phyloP scores from a whole-genome alignment of 495 filamentous ascomycete species.

The Neurospora sp. region DNA sequence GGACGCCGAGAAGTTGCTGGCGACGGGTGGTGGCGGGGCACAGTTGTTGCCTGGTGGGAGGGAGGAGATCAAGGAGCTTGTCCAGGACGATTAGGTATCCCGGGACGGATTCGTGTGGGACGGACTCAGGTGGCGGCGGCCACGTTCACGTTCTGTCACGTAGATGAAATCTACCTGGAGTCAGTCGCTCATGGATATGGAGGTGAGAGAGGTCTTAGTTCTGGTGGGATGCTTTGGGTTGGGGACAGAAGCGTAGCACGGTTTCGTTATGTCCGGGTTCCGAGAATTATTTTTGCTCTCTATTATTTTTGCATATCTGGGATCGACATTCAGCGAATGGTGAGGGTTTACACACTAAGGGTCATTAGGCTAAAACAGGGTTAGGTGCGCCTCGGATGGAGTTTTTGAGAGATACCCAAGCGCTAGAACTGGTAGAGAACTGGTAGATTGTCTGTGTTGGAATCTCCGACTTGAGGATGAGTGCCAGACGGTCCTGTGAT shows the following conservation, averaged over 20 bases:
- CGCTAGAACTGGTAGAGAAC: background rate
- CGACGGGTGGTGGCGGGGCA: constrained; percentile 22
- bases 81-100: constrained; percentile 47
- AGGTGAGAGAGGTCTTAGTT: background rate
- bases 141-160: background rate
- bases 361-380: background rate
- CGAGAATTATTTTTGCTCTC: background rate
- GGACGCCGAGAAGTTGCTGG: constrained; percentile 26
- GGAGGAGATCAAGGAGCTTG: constrained; percentile 53
- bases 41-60: constrained; percentile 29
- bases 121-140: background rate
- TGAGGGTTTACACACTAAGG: background rate
- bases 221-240: background rate
- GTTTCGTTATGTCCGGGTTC: background rate
- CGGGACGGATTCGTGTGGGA: background rate
- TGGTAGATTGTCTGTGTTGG: background rate
- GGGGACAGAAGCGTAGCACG: background rate
- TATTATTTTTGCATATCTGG: background rate
- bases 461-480: background rate
- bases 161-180: background rate
- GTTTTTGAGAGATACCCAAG: background rate
- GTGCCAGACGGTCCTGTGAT: background rate
- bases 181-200: background rate
- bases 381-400: background rate
- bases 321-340: background rate